Percentiles rank a stretch among this genome's conserved stretches.
Conservation (phyloP, 495 filamentous ascomycete genomes). For the Xylaria telfairii region DNA sequence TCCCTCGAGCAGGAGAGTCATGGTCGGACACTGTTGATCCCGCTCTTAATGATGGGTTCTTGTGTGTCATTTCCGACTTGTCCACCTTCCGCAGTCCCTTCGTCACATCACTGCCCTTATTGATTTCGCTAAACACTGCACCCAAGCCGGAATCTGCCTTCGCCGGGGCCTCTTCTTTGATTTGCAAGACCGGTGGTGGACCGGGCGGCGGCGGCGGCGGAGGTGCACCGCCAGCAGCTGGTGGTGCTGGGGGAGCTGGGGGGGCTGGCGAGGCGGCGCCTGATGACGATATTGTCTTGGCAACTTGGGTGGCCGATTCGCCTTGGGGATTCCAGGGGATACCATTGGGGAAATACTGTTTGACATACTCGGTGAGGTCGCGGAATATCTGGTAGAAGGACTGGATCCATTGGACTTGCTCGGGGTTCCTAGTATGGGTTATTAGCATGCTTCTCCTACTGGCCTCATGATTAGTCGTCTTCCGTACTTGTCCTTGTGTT, state of each 20-base stretch:
- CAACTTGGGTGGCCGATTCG: conserved; percentile 72
- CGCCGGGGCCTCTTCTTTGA: conserved; percentile 47
- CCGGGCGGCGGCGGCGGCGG: conserved; percentile 80
- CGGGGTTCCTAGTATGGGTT: conserved; percentile 62
- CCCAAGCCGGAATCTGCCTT: conserved; percentile 64
- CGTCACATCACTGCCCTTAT: conserved; percentile 85
- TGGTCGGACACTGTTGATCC: conserved; percentile 69
- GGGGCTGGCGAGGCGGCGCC: conserved; percentile 42
- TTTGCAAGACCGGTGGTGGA: conserved; percentile 58
- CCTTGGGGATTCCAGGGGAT: conserved; percentile 90
- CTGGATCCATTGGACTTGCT: conserved; percentile 84
- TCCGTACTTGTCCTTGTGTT: conserved; percentile 86
- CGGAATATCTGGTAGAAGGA: conserved; percentile 88
- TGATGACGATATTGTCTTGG: conserved; percentile 50
- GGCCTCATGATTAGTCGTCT: neutral
- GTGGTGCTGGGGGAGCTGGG: conserved; percentile 52
- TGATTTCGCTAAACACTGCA: conserved; percentile 89
- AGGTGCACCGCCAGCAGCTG: conserved; percentile 63
- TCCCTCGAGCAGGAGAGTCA: conserved; percentile 65
- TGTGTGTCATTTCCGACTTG: conserved; percentile 94
- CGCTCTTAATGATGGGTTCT: conserved; percentile 89
- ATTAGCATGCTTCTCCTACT: neutral
- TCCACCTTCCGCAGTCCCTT: conserved; percentile 90
- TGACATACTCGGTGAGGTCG: conserved; percentile 78
- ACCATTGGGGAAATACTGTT: conserved; percentile 77